A percentile compares a stretch with the other conserved stretches of the same genome.
These are phyloP conservation scores for Turritis glabra DNA, from an alignment of 345 rosid species.

Conservation along the genomic window DNA sequence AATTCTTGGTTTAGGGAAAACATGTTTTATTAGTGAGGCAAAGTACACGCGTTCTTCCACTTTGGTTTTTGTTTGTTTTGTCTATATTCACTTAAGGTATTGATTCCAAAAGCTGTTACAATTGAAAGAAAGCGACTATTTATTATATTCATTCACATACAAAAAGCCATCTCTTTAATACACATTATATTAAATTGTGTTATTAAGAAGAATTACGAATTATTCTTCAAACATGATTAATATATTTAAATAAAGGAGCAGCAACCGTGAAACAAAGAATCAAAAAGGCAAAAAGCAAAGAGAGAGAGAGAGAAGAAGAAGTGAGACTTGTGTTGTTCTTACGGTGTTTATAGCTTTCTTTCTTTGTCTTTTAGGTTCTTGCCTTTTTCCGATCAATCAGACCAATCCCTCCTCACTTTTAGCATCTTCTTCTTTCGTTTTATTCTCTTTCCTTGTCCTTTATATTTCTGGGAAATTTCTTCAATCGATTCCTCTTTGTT, in stretches of 20 bases:
- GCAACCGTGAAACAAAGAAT: conserved; percentile 39
- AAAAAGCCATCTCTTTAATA: conserved; percentile 28
- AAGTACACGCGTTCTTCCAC: conserved; percentile 39
- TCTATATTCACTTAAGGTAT: conserved; percentile 34
- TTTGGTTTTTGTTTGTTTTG: conserved; percentile 21
- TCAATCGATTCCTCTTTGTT: conserved; percentile 24
- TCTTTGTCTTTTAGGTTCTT: conserved; percentile 37
- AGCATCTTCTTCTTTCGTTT: conserved; percentile 34
- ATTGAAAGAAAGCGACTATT: too few relatives aligned
- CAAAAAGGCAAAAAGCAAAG: conserved; percentile 23
- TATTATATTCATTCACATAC: background rate
- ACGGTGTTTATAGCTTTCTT: conserved; percentile 22
- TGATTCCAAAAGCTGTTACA: conserved; percentile 31
- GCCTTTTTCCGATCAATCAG: conserved; percentile 40
- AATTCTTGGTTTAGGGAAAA: conserved; percentile 20
- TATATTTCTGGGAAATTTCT: background rate
- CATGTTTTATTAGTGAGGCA: conserved; percentile 37
- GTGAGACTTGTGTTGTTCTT: conserved; percentile 43
- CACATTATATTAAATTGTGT: too few relatives aligned
- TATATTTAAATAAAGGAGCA: conserved; percentile 32
- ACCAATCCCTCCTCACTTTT: conserved; percentile 36
- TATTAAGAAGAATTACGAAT: conserved; percentile 16
- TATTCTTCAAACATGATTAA: conserved; percentile 11
- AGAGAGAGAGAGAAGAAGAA: conserved; percentile 27
- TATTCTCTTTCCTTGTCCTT: conserved; percentile 17